A percentile compares a stretch with the other conserved stretches of the same genome.
Conservation (phyloP, 345 rosid species). For the Physaria fendleri region DNA sequence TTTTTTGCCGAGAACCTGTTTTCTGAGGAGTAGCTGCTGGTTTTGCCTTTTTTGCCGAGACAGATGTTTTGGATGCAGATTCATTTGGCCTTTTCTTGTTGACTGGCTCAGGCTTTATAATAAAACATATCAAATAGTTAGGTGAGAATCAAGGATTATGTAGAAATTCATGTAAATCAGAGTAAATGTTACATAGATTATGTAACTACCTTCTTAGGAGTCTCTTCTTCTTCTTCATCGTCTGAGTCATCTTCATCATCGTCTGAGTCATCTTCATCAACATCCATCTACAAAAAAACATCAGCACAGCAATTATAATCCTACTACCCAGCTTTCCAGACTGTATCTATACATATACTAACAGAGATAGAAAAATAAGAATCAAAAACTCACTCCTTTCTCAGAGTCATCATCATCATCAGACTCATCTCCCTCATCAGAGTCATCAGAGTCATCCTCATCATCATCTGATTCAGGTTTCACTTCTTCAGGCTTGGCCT, state of each 20-base stretch:
- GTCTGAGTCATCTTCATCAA: slow-evolving; percentile 19
- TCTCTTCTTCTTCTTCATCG: slow-evolving; percentile 49
- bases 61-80: slow-evolving; percentile 51
- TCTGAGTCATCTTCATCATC: slow-evolving; percentile 31
- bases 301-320: not conserved
- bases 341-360: not conserved
- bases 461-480: slow-evolving; percentile 30
- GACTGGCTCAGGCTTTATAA: slow-evolving; percentile 22
- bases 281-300: slow-evolving; percentile 22
- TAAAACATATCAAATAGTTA: not conserved
- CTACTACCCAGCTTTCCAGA: not conserved
- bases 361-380: not conserved
- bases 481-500: slow-evolving; percentile 18
- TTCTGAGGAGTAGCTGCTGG: slow-evolving; percentile 43
- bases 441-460: slow-evolving; percentile 24
- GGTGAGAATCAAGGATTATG: not conserved
- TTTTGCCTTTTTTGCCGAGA: slow-evolving; percentile 55
- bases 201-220: slow-evolving; percentile 54
- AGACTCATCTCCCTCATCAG: slow-evolving; percentile 23
- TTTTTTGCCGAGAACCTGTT: slow-evolving; percentile 49
- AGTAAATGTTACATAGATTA: not conserved
- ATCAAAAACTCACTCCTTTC: slow-evolving; percentile 27
- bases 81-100: slow-evolving; percentile 56
- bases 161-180: not conserved
- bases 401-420: slow-evolving; percentile 36